phyloP scores from a whole-genome alignment of 176 grass and related monocot species.

The Aegilops bicornis region DNA sequence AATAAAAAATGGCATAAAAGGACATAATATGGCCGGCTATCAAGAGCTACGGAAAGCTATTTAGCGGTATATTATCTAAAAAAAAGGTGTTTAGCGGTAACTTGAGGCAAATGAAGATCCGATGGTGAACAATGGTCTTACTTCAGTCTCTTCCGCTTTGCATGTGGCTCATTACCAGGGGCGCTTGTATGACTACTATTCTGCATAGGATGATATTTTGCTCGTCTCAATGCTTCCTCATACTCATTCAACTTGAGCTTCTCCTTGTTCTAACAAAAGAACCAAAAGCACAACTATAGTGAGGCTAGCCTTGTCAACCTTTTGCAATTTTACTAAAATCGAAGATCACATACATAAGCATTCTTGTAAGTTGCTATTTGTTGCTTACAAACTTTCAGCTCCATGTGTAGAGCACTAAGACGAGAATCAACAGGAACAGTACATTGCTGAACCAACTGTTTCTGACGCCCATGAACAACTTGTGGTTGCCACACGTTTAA shows the following conservation, averaged over 20 bases:
- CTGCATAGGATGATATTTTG: constrained; percentile 75
- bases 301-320: constrained; percentile 5
- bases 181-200: constrained; percentile 17
- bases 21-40: not conserved
- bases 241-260: constrained; percentile 58
- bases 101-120: constrained; percentile 18
- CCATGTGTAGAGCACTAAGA: constrained; percentile 77
- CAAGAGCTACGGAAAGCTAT: not conserved
- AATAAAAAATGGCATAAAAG: not conserved
- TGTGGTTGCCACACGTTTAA: constrained; percentile 97
- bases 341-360: constrained; percentile 68
- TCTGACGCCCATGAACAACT: constrained; percentile 76
- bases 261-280: constrained; percentile 59
- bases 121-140: constrained; percentile 9
- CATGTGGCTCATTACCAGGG: constrained; percentile 26
- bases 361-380: constrained; percentile 72
- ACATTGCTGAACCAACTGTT: constrained; percentile 92
- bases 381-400: constrained; percentile 97
- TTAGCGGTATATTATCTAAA: not conserved
- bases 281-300: constrained; percentile 43
- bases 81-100: not conserved
- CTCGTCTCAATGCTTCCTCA: constrained; percentile 57
- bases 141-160: constrained; percentile 62
- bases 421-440: constrained; percentile 72
- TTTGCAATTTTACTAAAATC: constrained; percentile 10